Base-by-base conservation (phyloP, 2,329 filamentous ascomycete genomes). In the Calonectria naviculata region DNA sequence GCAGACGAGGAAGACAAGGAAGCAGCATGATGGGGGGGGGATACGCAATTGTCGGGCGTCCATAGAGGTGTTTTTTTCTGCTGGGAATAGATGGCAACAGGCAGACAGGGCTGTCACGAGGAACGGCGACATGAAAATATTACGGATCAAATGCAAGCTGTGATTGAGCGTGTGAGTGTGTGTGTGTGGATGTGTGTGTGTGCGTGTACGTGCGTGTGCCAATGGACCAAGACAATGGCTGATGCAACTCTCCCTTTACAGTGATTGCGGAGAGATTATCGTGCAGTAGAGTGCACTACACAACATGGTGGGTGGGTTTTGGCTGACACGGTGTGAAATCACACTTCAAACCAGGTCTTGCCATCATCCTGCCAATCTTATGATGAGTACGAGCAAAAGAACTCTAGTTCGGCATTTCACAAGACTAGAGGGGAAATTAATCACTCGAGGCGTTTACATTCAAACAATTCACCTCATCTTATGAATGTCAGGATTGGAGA, bases 1-100 rank as follows among this genome's bases (percentile, higher is more conserved):
- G 81, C 3, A 80, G 62, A 67, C 17, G 70, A 81, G 13, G 78
- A 76, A 0, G 77, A 79, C 75, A 72, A 8, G 71, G 71, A 63
- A 47, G 65, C 69, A 29, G 26, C 28, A 31, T n/a, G 38, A 31
- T 52, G 6, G n/a, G 21, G 19, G 10, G 10, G 31, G 38, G 38
- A 21, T 64, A 21, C 17, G 19, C 42, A 46, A n/a, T 17, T 42
- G 38, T 26, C 28, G 28, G 41, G 52, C 52, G 52, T 58, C 52
- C 52, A 38, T 58, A 58, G 31, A 58, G 52, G 52, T 58, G 52
- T 12, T 24, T 17, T 38, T 64, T 10, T 26, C 15, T 64, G 61
- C 24, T 64, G 42, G 61, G 61, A n/a, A 29, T 29, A 21, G n/a
- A 29, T 26, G 60, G 44, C 34, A 41, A 52, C 36, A 68, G 66